Base-by-base conservation (phyloP, 2,329 filamentous ascomycete genomes). In the Neonectria coccinea region DNA sequence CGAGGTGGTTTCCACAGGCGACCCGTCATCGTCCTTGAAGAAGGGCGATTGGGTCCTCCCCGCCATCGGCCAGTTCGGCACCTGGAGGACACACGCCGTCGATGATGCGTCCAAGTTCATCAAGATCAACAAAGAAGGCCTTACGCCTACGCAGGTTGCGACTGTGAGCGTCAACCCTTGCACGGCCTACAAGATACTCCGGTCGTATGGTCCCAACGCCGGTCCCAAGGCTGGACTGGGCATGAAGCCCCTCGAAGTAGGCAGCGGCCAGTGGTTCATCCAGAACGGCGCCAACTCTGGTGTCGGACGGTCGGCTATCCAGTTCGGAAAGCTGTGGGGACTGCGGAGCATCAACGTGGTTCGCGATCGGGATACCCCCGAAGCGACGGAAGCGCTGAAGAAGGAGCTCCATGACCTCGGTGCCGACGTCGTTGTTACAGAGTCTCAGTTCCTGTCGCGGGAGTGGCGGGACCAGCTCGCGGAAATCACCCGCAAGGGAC, bases 271-370 rank as follows among this genome's bases (percentile, higher is more conserved):
- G 61, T 99, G 95, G 94, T 93, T 97, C 76, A 89, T 99, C 51
- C 96, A 99, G 80, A 99, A 99, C 77, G 96, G 95, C 8, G 96
- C 95, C 42, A 99, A 99, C 80, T 93, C 90, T 45, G 96, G 94
- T 11, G 96, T 99, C 16, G 96, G 96, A 1, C 85, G 96, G 42
- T 92, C 94, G 3, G 95, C 93, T 11, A 96, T 98, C 69, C 96
- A 99, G 81, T 84, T 99, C 1, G 95, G 88, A 2, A 85, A 82
- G 72, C 85, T 93, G 57, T 98, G 94, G 95, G 95, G 95, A 0
- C 86, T 96, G 74, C 91, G 93, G 75, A 97, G 91, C 76, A 92
- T 99, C 79, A 98, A 97, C 77, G 85, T 99, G 25, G 85, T 99
- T 44, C 88, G 96, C 12, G 89, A 92, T 68, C 85, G 96, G 20